phyloP scores from a whole-genome alignment of 2,329 filamentous ascomycete genomes.

The Venturia aucupariae region DNA sequence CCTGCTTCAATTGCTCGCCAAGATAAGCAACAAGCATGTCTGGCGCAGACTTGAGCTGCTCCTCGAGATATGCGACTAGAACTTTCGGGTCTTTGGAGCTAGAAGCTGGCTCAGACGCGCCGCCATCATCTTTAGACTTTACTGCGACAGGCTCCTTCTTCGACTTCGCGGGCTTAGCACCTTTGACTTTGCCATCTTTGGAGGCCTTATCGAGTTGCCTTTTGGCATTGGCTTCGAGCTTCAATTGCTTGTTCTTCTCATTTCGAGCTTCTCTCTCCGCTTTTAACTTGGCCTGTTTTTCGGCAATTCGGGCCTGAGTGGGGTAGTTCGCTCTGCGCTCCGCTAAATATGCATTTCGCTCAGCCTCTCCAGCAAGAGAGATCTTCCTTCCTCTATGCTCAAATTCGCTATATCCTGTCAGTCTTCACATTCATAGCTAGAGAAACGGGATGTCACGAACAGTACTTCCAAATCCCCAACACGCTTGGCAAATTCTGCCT shows the following conservation, averaged over 20 bases:
- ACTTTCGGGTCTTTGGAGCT: background rate
- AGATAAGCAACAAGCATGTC: constrained; percentile 9
- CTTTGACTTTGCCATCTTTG: constrained; percentile 15
- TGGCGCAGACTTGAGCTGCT: background rate
- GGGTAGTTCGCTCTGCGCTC: constrained; percentile 75
- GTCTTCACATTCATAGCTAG: constrained; percentile 17
- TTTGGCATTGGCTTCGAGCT: constrained; percentile 3
- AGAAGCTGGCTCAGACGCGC: background rate
- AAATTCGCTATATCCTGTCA: constrained; percentile 34
- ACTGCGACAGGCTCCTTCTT: constrained; percentile 19
- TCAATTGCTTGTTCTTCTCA: constrained; percentile 8
- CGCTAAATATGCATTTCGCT: constrained; percentile 70
- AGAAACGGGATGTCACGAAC: constrained; percentile 24
- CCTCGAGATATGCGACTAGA: background rate
- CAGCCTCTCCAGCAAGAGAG: constrained; percentile 47
- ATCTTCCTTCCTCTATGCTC: constrained; percentile 48
- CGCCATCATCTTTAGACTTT: constrained; percentile 19
- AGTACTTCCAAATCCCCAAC: constrained; percentile 41
- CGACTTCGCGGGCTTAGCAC: constrained; percentile 20
- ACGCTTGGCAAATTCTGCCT: constrained; percentile 40
- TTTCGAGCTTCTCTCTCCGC: constrained; percentile 18
- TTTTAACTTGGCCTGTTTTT: constrained; percentile 43
- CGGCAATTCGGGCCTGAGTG: constrained; percentile 60
- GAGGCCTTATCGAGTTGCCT: background rate
- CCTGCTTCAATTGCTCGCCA: constrained; percentile 7